phyloP scores from a whole-genome alignment of 108 stramenopile species.

The Parietichytrium sp. region DNA sequence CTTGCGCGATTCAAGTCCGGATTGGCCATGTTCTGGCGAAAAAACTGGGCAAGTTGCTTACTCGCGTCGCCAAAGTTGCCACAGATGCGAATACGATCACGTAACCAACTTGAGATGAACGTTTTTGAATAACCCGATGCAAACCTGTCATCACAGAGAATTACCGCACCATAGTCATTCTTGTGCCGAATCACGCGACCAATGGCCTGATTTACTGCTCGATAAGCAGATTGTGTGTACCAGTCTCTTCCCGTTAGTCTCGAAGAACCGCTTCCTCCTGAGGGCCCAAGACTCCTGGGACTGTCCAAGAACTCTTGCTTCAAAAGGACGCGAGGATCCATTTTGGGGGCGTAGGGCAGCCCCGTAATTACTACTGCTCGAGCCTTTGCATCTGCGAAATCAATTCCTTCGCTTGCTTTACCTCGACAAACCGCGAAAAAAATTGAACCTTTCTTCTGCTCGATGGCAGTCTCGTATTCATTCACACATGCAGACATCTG shows the following conservation, averaged over 20 bases:
- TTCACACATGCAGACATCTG: slow-evolving; percentile 27
- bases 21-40: not conserved
- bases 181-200: slow-evolving; percentile 96
- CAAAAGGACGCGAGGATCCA: slow-evolving; percentile 87
- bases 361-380: slow-evolving; percentile 94
- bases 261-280: no score
- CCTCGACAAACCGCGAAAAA: slow-evolving; percentile 94
- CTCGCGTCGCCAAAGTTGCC: not conserved
- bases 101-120: slow-evolving; percentile 19
- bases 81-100: not conserved
- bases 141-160: slow-evolving; percentile 89
- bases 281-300: no score
- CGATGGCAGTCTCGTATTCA: not conserved
- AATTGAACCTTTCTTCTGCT: slow-evolving; percentile 71
- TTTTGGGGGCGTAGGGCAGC: slow-evolving; percentile 86
- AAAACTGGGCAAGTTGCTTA: slow-evolving; percentile 6
- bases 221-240: slow-evolving; percentile 92
- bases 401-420: slow-evolving; percentile 75
- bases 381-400: slow-evolving; percentile 87
- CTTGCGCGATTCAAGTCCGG: not conserved
- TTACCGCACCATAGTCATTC: slow-evolving; percentile 88
- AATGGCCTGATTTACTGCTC: slow-evolving; percentile 96
- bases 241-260: slow-evolving; percentile 84
- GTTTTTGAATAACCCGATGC: slow-evolving; percentile 42
- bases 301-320: slow-evolving; percentile 90